Base-by-base conservation (phyloP, 306 rosid species). In the Rosa chinensis region DNA sequence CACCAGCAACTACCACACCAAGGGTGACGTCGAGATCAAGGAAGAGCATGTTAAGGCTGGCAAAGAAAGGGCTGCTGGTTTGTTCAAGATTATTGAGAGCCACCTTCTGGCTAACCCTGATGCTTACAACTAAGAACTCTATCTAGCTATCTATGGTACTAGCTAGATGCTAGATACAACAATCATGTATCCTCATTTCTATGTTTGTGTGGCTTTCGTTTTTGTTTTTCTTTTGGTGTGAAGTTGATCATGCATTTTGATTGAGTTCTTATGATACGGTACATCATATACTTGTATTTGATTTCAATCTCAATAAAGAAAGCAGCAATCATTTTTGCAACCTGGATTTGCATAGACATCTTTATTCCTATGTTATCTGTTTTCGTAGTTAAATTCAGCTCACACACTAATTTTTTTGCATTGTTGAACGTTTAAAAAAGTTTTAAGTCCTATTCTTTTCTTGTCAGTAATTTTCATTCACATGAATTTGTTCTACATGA, bases 41-140 rank as follows among this genome's bases (percentile, higher is more conserved):
- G 73, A 85, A 40, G 84, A 78, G 45, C 59, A 58, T 21, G 64
- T 58, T 21, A 58, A 58, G 64, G 32, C 32, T n/a, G 64, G 64
- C 4, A 58, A 58, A 58, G 64, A 58, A 10, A 58, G 4, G 64
- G 64, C 64, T 4, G 70, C 78, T 80, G 55, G 18, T 18, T 6
- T 53, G n/a, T 53, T 56, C 73, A 49, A 80, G 52, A 83, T 85
- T 10, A 17, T 82, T 52, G 88, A 83, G 80, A 37, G 6, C 66
- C 25, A 59, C 66, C 66, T 59, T 11, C 4, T 59, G 2, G 66
- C 66, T 7, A 59, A 61, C 28, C 66, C 66, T 61, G 28, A 61
- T 23, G 66, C 53, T 13, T 48, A 12, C 53, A 48, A 48, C 53
- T 48, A 48, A 48, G 53, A 48, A 48, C 53, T 17, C n/a, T 16